Evolutionary conservation across 352 stramenopile species (phyloP).

Genomic region (Phytopythium aichiense): DNA sequence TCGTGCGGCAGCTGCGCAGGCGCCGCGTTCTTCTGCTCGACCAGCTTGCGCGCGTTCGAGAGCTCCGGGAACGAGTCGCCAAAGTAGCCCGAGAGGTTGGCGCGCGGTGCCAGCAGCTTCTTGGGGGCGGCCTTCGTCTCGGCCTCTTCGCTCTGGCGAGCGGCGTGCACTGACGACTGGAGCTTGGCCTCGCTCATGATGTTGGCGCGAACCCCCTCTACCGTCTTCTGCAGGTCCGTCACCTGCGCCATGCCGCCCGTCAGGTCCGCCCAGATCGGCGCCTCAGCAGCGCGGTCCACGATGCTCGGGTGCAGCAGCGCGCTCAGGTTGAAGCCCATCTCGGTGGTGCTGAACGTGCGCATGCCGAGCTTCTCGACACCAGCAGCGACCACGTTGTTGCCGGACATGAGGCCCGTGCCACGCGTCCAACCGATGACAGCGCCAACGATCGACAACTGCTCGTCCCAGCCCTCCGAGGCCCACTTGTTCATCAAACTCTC

Average conservation of each 20-base stretch:
- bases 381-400: slow-evolving; percentile 85
- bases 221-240: slow-evolving; percentile 63
- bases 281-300: slow-evolving; percentile 63
- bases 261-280: slow-evolving; percentile 75
- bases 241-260: slow-evolving; percentile 78
- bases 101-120: slow-evolving; percentile 37
- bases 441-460: slow-evolving; percentile 81
- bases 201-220: slow-evolving; percentile 44
- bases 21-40: slow-evolving; percentile 13
- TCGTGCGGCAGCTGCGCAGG: slow-evolving; percentile 22
- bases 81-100: slow-evolving; percentile 76
- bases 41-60: slow-evolving; percentile 26
- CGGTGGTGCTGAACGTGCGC: slow-evolving; percentile 80
- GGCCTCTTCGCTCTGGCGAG: slow-evolving; percentile 38
- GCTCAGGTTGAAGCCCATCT: slow-evolving; percentile 90
- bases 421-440: slow-evolving; percentile 88
- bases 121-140: slow-evolving; percentile 10
- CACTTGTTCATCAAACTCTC: slow-evolving; percentile 87
- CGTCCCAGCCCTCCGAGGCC: slow-evolving; percentile 80
- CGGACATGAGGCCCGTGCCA: slow-evolving; percentile 82
- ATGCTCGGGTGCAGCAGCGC: slow-evolving; percentile 79
- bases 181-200: slow-evolving; percentile 61
- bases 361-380: slow-evolving; percentile 79
- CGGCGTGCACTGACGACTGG: slow-evolving; percentile 37
- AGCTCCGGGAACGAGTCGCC: slow-evolving; percentile 65